Conservation (phyloP, 106 monocot genomes). For the Hemerocallis citrina region DNA sequence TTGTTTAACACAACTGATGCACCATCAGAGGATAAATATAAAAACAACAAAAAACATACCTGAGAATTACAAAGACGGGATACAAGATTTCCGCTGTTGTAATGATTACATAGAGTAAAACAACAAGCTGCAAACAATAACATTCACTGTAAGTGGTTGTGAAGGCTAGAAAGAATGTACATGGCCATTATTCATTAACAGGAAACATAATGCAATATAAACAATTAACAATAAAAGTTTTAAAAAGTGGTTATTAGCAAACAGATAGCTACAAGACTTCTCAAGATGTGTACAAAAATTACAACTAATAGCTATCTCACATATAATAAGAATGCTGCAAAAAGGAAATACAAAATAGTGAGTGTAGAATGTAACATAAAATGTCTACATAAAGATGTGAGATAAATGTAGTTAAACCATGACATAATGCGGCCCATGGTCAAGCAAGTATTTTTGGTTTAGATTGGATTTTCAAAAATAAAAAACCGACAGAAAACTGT, state of each 20-base stretch:
- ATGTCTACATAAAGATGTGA: too few species aligned
- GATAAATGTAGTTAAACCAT: too few species aligned
- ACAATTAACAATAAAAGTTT: too few species aligned
- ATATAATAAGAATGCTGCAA: background rate
- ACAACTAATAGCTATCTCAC: background rate
- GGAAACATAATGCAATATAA: background rate
- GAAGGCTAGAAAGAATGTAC: background rate
- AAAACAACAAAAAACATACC: constrained; percentile 25
- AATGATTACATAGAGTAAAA: constrained; percentile 58
- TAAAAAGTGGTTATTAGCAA: background rate
- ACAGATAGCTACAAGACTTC: too few species aligned
- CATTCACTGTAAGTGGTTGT: background rate
- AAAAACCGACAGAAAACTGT: too few species aligned
- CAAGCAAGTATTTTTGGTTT: too few species aligned
- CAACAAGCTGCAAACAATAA: constrained; percentile 45
- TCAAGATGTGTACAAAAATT: too few species aligned
- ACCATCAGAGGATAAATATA: background rate
- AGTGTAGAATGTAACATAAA: background rate
- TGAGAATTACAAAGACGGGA: constrained; percentile 78
- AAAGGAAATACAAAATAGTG: background rate
- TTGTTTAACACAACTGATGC: background rate
- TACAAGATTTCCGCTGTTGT: constrained; percentile 51
- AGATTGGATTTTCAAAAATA: too few species aligned
- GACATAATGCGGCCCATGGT: too few species aligned
- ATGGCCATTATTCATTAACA: background rate